Percentiles rank a stretch among this genome's conserved stretches.
phyloP scores from a whole-genome alignment of 306 rosid genomes.

The Cucurbita argyrosperma region DNA sequence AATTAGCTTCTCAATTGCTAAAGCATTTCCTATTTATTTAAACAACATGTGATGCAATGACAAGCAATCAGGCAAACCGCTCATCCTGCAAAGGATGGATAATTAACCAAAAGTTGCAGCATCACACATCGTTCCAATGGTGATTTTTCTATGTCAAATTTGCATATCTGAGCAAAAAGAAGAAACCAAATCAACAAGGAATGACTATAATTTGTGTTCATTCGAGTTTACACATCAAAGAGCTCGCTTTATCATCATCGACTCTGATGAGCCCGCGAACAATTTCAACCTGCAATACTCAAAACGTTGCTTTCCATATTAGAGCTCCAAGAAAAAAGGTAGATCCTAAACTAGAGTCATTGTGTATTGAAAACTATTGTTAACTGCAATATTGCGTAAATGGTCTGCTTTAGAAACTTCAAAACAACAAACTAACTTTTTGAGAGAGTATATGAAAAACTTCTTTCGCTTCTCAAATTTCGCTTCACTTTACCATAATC shows the following conservation, averaged over 20 bases:
- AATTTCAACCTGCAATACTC: background rate
- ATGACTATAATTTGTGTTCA: background rate
- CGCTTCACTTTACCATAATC: background rate
- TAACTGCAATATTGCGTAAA: background rate
- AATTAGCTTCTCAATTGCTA: too few species aligned
- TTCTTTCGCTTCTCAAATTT: background rate
- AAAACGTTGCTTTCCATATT: background rate
- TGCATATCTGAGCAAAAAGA: background rate
- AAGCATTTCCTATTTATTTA: too few species aligned
- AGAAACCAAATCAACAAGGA: conserved; percentile 1
- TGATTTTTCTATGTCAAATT: conserved; percentile 1
- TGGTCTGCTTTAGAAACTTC: background rate
- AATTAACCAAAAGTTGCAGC: conserved; percentile 2
- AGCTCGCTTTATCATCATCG: conserved; percentile 5
- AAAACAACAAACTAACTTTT: background rate
- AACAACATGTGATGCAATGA: too few species aligned
- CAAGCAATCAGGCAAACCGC: too few species aligned
- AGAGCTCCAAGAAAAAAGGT: background rate
- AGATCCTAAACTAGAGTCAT: background rate
- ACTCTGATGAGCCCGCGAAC: background rate
- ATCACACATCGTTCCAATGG: background rate
- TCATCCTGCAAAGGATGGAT: background rate
- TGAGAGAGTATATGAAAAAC: background rate
- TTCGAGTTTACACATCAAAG: conserved; percentile 2
- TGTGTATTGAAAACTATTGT: background rate